Percentiles rank a stretch among this genome's conserved stretches.
These are phyloP conservation scores for Chrysosporium queenslandicum DNA, from an alignment of 2,329 filamentous ascomycete genomes.

Conservation along the genomic window DNA sequence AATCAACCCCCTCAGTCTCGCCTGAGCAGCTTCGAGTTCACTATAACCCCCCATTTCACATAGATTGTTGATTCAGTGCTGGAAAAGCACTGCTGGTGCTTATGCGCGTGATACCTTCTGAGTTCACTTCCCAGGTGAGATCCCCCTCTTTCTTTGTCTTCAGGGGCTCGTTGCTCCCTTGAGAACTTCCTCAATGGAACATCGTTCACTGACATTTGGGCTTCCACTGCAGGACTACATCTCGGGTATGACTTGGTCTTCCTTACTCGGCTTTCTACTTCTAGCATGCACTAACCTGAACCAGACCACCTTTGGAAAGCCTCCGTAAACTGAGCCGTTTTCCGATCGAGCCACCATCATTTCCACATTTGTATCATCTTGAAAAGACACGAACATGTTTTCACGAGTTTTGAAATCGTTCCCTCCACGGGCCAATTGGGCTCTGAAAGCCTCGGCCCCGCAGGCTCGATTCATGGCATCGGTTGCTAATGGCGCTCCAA, in stretches of 20 bases:
- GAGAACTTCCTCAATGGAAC: slow-evolving; percentile 12
- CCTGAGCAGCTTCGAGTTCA: slow-evolving; percentile 13
- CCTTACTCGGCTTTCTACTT: not conserved
- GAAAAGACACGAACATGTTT: slow-evolving; percentile 39
- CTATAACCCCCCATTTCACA: not conserved
- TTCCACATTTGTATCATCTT: slow-evolving; percentile 12
- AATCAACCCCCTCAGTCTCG: slow-evolving; percentile 11
- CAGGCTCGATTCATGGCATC: slow-evolving; percentile 50
- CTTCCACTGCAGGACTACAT: slow-evolving; percentile 49
- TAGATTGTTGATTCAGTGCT: slow-evolving; percentile 25
- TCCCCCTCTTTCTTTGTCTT: not conserved
- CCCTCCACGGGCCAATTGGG: slow-evolving; percentile 39
- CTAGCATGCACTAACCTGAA: slow-evolving; percentile 18
- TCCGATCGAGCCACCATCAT: slow-evolving; percentile 13
- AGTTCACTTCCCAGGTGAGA: slow-evolving; percentile 78
- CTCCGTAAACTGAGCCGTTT: slow-evolving; percentile 47
- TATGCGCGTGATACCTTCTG: slow-evolving; percentile 77
- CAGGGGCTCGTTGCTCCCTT: not conserved
- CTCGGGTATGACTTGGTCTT: slow-evolving; percentile 41
- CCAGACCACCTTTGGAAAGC: slow-evolving; percentile 59
- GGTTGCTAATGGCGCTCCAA: slow-evolving; percentile 57
- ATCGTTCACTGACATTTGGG: slow-evolving; percentile 15
- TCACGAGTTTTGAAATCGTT: slow-evolving; percentile 46
- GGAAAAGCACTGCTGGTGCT: slow-evolving; percentile 47
- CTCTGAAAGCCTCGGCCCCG: slow-evolving; percentile 28